phyloP scores from a whole-genome alignment of 2,329 filamentous ascomycete species.

The Cercospora beticola region DNA sequence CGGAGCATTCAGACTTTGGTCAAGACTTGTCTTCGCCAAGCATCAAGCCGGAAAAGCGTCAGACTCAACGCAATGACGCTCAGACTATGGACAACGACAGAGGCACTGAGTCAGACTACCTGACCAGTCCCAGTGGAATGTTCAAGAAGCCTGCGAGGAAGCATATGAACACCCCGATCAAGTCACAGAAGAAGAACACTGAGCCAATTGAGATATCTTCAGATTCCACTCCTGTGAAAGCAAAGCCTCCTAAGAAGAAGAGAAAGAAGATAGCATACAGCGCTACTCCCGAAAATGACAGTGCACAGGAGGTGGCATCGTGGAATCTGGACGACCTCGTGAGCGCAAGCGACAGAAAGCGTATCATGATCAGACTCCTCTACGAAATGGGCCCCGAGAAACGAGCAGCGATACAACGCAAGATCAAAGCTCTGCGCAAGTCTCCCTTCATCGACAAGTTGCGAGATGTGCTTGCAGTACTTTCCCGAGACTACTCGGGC shows the following conservation, averaged over 20 bases:
- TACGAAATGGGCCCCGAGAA: constrained; percentile 27
- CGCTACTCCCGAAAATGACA: constrained; percentile 15
- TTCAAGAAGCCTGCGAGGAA: background rate
- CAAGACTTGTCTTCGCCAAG: background rate
- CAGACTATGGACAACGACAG: background rate
- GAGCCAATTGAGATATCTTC: constrained; percentile 24
- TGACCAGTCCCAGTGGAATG: background rate
- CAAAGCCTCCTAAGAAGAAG: background rate
- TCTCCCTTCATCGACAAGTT: constrained; percentile 4
- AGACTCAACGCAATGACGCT: background rate
- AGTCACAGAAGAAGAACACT: background rate
- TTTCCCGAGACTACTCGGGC: constrained; percentile 3
- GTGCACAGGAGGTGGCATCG: constrained; percentile 14
- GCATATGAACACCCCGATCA: constrained; percentile 8
- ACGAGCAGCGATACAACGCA: constrained; percentile 18
- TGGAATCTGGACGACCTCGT: constrained; percentile 22
- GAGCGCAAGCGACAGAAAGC: constrained; percentile 39
- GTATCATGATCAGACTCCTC: constrained; percentile 47
- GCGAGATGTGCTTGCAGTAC: background rate
- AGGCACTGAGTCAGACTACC: constrained; percentile 6
- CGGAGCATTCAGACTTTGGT: background rate
- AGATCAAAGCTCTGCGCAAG: constrained; percentile 6
- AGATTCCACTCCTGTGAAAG: constrained; percentile 18
- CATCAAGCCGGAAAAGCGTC: background rate
- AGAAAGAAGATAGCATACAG: constrained; percentile 10